These are phyloP conservation scores for Theileria equi DNA, from an alignment of 169 alveolate genomes.

Conservation along the genomic window DNA sequence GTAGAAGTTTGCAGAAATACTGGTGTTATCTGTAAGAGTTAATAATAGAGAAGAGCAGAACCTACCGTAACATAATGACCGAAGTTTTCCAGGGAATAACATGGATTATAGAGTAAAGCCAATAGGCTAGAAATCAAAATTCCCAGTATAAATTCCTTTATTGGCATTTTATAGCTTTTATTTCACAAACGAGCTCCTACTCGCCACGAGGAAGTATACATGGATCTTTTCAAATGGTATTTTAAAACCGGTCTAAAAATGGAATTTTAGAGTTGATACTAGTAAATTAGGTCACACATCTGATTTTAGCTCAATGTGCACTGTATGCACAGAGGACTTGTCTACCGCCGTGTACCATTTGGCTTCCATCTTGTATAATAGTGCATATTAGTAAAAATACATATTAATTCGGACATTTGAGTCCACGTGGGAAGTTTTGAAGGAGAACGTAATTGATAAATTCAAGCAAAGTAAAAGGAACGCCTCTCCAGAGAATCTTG, in stretches of 20 bases:
- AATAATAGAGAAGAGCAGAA: too few species aligned
- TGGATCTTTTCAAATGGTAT: too few species aligned
- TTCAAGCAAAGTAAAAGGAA: constrained; percentile 36
- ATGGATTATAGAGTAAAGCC: neutral
- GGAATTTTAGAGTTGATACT: neutral
- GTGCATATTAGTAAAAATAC: neutral
- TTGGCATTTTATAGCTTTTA: constrained; percentile 14
- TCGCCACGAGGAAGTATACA: too few species aligned
- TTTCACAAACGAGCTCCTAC: too few species aligned
- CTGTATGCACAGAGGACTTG: constrained; percentile 34
- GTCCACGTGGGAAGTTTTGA: constrained; percentile 43
- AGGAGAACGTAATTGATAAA: constrained; percentile 29
- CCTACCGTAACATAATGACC: too few species aligned
- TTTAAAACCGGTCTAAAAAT: too few species aligned
- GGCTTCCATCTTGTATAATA: neutral
- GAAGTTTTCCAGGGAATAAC: too few species aligned
- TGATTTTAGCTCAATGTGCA: constrained; percentile 10
- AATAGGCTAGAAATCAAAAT: constrained; percentile 12
- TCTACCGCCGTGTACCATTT: constrained; percentile 3
- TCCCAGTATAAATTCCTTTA: neutral
- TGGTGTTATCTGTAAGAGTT: too few species aligned
- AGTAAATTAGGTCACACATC: neutral
- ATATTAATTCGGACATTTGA: constrained; percentile 10
- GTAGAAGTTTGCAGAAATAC: too few species aligned
- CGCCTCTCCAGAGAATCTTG: constrained; percentile 45